Evolutionary conservation across 495 filamentous ascomycete genomes (phyloP), one percentile per base, ranked within the genome.

Genomic region (Lindgomyces ingoldianus): DNA sequence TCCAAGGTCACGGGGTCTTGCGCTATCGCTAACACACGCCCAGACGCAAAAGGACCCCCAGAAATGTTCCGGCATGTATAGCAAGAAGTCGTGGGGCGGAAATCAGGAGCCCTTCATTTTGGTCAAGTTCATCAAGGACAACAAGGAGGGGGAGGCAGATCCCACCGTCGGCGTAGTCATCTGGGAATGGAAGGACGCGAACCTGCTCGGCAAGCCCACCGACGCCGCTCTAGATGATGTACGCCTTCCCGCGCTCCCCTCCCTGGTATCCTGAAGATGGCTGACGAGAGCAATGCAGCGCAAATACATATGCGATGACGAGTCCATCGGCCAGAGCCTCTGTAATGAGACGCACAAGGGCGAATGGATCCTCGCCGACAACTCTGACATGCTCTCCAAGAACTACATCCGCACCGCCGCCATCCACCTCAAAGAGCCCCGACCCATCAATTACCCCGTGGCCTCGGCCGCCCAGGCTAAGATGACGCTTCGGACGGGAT

Each of bases 51-150:
- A 87, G 27, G 88, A 91, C 75, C 78, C 84, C 67, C 90, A 96
- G 77, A 84, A 89, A 87, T 99, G 94, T 78, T 87, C 90, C 73
- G 94, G 94, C 77, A 98, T 99, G 94, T 99, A 98, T 78, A 93
- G 87, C 75, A 87, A 83, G 72, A 90, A 86, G 68, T 78, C 88
- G 19, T 99, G 94, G 94, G 91, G 91, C 64, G 94, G 94, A 69
- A 84, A 83, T 30, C 81, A 90, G 53, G 90, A 97, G 63, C 95
- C 94, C 10, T 93, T 88, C 78, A 96, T 99, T 74, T 80, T 87
- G 61, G 84, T 89, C 65, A 93, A 88, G 73, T 96, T 96, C 70
- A 79, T 87, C 51, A 85, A 87, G 75, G 82, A 55, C 18, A 48
- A 50, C 52, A 64, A 52, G 27, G 45, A 62, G 62, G 79, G 83